These are phyloP conservation scores for Leishmania guyanensis DNA, from an alignment of 208 protist genomes.

Conservation along the genomic window DNA sequence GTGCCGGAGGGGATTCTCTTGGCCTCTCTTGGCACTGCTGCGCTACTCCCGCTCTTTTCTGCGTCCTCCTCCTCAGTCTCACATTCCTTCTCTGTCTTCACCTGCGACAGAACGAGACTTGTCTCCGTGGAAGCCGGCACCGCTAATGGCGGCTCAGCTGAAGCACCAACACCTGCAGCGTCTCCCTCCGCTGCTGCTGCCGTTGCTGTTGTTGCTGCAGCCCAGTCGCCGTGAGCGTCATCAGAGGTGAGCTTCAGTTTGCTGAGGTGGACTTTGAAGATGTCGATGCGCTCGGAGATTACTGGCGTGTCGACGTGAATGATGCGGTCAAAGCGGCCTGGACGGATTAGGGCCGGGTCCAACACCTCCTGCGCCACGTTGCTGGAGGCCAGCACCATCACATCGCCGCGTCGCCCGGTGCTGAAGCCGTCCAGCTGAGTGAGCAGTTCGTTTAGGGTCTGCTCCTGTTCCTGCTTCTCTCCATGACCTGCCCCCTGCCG, in stretches of 20 bases:
- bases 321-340: slow-evolving; percentile 95
- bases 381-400: slow-evolving; percentile 96
- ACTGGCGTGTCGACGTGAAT: slow-evolving; percentile 93
- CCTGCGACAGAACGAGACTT: slow-evolving; percentile 24
- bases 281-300: slow-evolving; percentile 93
- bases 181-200: background rate
- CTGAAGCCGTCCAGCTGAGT: slow-evolving; percentile 97
- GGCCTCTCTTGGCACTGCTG: background rate
- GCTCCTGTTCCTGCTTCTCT: slow-evolving; percentile 95
- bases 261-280: slow-evolving; percentile 95
- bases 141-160: background rate
- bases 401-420: slow-evolving; percentile 55
- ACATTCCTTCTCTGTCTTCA: slow-evolving; percentile 34
- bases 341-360: slow-evolving; percentile 90
- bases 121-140: slow-evolving; percentile 4
- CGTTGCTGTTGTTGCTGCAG: background rate
- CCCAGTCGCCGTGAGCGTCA: background rate
- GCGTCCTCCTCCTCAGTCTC: slow-evolving; percentile 7
- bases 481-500: slow-evolving; percentile 63
- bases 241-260: slow-evolving; percentile 64
- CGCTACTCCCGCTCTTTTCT: background rate
- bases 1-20: background rate
- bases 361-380: slow-evolving; percentile 94
- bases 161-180: background rate
- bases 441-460: slow-evolving; percentile 98